Conservation (phyloP, 2,329 filamentous ascomycete genomes). For the Periconia sp. region DNA sequence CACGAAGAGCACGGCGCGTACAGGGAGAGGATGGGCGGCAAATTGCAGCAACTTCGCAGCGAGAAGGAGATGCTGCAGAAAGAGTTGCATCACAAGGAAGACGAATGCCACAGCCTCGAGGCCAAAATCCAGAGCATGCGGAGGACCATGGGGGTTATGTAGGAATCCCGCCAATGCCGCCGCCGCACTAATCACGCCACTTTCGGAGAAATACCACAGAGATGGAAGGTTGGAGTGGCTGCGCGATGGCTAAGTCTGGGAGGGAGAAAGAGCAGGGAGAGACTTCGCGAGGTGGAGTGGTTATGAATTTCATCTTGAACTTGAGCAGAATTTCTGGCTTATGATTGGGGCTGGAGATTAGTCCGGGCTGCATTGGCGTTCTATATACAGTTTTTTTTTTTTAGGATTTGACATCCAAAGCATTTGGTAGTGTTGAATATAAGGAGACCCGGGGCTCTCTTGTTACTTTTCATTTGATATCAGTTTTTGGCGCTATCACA, state of each 20-base stretch:
- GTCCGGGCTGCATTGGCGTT: slow-evolving; percentile 1
- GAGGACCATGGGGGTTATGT: slow-evolving; percentile 19
- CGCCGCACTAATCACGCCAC: not conserved
- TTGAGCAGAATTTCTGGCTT: not conserved
- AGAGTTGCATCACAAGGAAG: slow-evolving; percentile 43
- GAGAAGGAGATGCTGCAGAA: slow-evolving; percentile 45
- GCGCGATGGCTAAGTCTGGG: slow-evolving; percentile 11
- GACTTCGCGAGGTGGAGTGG: slow-evolving; percentile 11
- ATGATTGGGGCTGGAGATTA: not conserved
- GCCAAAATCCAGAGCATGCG: slow-evolving; percentile 38
- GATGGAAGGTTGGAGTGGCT: not conserved
- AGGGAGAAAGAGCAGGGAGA: slow-evolving; percentile 9
- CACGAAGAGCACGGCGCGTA: slow-evolving; percentile 44
- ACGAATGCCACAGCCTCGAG: slow-evolving; percentile 43
- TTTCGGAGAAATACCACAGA: not conserved
- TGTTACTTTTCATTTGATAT: not conserved
- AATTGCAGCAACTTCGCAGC: slow-evolving; percentile 40
- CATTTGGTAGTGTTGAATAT: slow-evolving; percentile 4
- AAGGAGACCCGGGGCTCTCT: slow-evolving; percentile 1
- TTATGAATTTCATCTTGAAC: not conserved
- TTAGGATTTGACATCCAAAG: slow-evolving; percentile 13
- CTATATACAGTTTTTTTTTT: not conserved
- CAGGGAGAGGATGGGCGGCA: slow-evolving; percentile 40
- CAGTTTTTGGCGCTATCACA: not conserved
- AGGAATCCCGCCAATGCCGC: not conserved